phyloP scores from a whole-genome alignment of 306 rosid species.

The Gleditsia sinensis region DNA sequence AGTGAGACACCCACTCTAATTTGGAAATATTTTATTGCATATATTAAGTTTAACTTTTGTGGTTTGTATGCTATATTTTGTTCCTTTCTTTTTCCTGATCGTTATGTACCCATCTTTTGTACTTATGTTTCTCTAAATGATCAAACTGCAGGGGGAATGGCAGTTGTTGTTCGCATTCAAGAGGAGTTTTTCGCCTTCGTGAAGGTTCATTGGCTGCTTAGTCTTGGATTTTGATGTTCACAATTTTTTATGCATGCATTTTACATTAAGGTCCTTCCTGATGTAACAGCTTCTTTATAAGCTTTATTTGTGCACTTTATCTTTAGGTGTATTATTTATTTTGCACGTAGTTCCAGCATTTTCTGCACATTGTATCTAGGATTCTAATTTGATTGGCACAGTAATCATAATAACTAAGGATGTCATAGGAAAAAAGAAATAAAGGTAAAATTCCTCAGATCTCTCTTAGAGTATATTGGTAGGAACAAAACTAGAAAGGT shows the following conservation, averaged over 20 bases:
- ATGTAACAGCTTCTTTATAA: conserved; percentile 5
- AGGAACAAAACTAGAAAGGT: too few relatives aligned
- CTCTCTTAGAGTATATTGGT: too few relatives aligned
- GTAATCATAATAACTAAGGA: too few relatives aligned
- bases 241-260: conserved; percentile 21
- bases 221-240: background rate
- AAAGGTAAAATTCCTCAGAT: too few relatives aligned
- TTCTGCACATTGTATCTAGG: background rate
- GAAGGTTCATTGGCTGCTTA: conserved; percentile 62
- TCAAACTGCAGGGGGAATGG: conserved; percentile 77
- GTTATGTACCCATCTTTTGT: background rate
- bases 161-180: conserved; percentile 92
- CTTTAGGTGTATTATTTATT: background rate
- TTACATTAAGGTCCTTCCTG: conserved; percentile 14
- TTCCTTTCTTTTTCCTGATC: conserved; percentile 14
- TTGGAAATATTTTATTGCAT: background rate
- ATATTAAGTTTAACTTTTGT: background rate
- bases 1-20: background rate
- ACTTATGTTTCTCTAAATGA: background rate
- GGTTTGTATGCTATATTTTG: conserved; percentile 24
- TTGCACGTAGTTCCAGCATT: background rate
- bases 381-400: background rate
- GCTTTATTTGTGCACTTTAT: background rate
- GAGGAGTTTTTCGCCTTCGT: conserved; percentile 91
- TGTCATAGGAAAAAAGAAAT: too few relatives aligned